Evolutionary conservation across 805 yeast genomes (phyloP), one percentile per base, ranked within the genome.

Genomic region (Kregervanrija fluxuum): DNA sequence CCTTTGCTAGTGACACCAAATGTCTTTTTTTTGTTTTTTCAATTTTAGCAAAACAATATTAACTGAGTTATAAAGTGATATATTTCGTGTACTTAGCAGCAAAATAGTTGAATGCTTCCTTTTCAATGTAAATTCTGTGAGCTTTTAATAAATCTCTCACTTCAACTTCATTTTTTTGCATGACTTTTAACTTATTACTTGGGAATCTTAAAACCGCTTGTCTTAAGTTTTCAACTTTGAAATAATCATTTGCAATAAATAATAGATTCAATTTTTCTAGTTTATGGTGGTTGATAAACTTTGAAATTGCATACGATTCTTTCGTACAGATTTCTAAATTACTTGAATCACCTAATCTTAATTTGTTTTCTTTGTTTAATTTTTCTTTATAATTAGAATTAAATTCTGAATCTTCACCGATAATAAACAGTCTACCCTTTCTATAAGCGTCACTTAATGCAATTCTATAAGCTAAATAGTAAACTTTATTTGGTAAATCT

Each of bases 101-200:
- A 45, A 80, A 68, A 71, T 79, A 81, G 58, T 80, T 77, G 53
- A 89, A 74, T 2, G 96, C 90, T 17, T 69, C 68, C 53, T 76
- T 67, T 64, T 88, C 96, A 47, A 89, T 75, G 54, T 78, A 77
- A 47, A 89, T 69, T 52, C 87, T 75, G 55, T 83, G 76, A 11
- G 96, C 91, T 65, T 79, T 83, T 49, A 90, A 74, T 42, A 90
- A 56, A 60, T 89, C 95, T 65, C 90, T 79, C 14, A 90, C 91
- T 59, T 83, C 85, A 33, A 88, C 77, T 16, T 82, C 84, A 56
- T 87, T 95, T 60, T 83, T 81, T 50, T 79, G 77, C 48, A 85
- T 65, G 32, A 89, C 79, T 48, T 74, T 82, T 38, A 85, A 75
- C 54, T 74, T 77, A 30, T 66, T 63, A 40, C 60, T 54, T 48